Evolutionary conservation across 495 filamentous ascomycete species (phyloP), one percentile per base, ranked within the genome.

Genomic region (Articulospora tetracladia): DNA sequence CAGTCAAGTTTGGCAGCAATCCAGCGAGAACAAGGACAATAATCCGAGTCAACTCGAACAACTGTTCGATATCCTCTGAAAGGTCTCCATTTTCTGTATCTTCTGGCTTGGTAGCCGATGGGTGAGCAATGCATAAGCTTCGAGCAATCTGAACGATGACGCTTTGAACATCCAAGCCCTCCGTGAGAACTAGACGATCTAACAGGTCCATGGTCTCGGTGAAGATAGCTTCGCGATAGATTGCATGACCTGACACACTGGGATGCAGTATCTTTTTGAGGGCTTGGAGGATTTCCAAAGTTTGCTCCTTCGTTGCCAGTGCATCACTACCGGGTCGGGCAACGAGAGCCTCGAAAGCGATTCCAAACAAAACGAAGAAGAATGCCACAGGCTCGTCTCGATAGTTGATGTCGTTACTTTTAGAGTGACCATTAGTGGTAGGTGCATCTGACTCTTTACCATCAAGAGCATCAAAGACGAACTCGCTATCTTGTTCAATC

Each of bases 361-460:
- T 87, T 24, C 94, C 94, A 67, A 97, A 99, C 0, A 99, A 80
- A 11, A 99, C 92, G 66, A 99, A 99, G 74, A 99, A 99, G 79
- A 99, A 99, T 0, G 94, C 94, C 17, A 97, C 92, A 0, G 94
- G 94, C 69, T 99, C 95, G 68, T 97, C 93, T 20, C 94, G 91
- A 68, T 98, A 98, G 68, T 97, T 96, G 72, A 99, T 98, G 64
- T 91, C 88, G 15, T 83, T 81, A 1, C 75, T 77, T 55, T 78
- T 81, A 2, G 75, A 71, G 60, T 79, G 79, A 3, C 76, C 84
- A 68, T 86, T 81, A 1, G 74, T 65, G 27, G 76, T 70, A 3
- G 78, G 67, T 1, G 68, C 72, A 23, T 83, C 74, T 12, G 82
- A 75, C 54, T 86, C 83, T 71, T 93, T 97, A 34, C 91, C 91